A percentile compares a stretch with the other conserved stretches of the same genome.
Conservation (phyloP, 306 rosid genomes). For the Medicago ruthenica region DNA sequence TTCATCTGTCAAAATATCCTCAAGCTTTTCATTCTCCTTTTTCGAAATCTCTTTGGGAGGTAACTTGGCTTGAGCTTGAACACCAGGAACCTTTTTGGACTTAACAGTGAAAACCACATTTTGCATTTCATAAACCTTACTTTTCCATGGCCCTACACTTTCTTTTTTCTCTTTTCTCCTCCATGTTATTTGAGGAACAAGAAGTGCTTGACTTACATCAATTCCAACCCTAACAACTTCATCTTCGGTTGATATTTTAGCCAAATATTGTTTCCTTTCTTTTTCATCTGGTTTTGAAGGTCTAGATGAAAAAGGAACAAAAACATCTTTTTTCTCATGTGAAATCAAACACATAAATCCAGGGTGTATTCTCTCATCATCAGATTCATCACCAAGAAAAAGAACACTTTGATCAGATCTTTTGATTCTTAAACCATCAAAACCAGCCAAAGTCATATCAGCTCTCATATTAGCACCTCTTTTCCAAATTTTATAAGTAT, state of each 20-base stretch:
- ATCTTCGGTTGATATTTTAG: constrained; percentile 54
- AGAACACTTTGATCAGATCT: constrained; percentile 84
- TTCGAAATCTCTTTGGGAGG: constrained; percentile 53
- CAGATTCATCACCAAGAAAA: constrained; percentile 85
- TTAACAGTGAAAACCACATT: constrained; percentile 78
- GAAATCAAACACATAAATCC: constrained; percentile 71
- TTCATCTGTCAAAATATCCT: constrained; percentile 73
- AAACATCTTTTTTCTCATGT: constrained; percentile 76
- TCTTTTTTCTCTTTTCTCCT: constrained; percentile 84
- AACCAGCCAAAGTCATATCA: constrained; percentile 94
- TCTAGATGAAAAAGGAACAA: constrained; percentile 57
- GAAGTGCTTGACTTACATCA: constrained; percentile 84
- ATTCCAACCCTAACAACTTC: constrained; percentile 67
- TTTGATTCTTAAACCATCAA: constrained; percentile 90
- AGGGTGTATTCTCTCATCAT: constrained; percentile 60
- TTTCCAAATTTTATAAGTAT: constrained; percentile 94
- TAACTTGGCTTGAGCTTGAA: constrained; percentile 59
- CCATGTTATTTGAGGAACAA: constrained; percentile 86
- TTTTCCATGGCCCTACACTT: constrained; percentile 81
- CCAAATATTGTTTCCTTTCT: constrained; percentile 55
- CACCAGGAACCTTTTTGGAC: constrained; percentile 74
- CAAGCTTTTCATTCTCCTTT: constrained; percentile 56
- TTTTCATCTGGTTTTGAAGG: constrained; percentile 59
- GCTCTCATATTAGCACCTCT: constrained; percentile 92
- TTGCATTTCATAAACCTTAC: constrained; percentile 88